phyloP scores from a whole-genome alignment of 2,329 filamentous ascomycete species.

The Penicillium fuscoglaucum region DNA sequence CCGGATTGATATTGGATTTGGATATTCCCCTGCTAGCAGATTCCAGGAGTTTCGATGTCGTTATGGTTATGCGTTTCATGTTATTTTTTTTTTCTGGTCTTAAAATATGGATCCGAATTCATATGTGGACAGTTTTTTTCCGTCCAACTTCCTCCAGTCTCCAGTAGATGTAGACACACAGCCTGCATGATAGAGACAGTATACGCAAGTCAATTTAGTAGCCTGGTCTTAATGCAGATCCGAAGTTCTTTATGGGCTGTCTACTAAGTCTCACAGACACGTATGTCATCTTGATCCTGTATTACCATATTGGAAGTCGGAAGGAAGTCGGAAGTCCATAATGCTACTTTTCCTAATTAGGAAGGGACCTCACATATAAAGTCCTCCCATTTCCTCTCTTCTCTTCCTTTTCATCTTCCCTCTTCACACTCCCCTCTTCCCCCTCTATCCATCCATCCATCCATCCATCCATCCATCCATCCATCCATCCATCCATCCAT shows the following conservation, averaged over 20 bases:
- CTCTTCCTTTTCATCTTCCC: neutral
- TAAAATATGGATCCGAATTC: conserved; percentile 1
- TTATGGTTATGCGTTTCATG: conserved; percentile 14
- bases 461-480: neutral
- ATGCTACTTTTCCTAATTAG: neutral
- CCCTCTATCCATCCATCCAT: neutral
- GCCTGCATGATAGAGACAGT: neutral
- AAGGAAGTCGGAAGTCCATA: neutral
- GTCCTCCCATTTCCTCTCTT: neutral
- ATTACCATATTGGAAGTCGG: neutral
- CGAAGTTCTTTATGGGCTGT: too few relatives aligned
- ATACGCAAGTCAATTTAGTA: neutral
- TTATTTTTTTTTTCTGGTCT: conserved; percentile 1
- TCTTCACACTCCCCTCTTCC: neutral
- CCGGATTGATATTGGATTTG: conserved; percentile 8
- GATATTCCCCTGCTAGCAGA: conserved; percentile 11
- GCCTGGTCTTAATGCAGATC: neutral
- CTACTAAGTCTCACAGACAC: neutral
- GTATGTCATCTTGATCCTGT: neutral
- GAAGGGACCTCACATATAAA: neutral
- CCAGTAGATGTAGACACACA: neutral
- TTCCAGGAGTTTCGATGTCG: conserved; percentile 10
- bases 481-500: too few relatives aligned
- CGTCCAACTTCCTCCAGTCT: neutral
- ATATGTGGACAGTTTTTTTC: neutral